These are phyloP conservation scores for Purpureocillium lavendulum DNA, from an alignment of 2,329 filamentous ascomycete genomes.

Conservation along the genomic window DNA sequence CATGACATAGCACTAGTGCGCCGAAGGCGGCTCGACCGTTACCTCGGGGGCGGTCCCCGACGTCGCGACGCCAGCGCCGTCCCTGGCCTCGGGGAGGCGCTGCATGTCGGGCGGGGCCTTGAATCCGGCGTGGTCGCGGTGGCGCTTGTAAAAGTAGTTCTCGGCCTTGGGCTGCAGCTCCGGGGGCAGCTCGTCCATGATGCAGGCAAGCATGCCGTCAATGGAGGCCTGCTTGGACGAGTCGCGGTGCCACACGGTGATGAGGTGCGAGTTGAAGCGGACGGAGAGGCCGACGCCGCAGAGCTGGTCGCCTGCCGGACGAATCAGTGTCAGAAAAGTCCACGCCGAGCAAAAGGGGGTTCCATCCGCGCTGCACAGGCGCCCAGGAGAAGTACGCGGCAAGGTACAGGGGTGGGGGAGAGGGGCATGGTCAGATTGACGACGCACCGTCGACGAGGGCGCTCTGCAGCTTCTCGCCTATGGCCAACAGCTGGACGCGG, in stretches of 20 bases:
- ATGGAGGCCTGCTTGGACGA: slow-evolving; percentile 72
- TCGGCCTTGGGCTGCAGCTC: slow-evolving; percentile 65
- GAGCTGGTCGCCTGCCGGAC: slow-evolving; percentile 63
- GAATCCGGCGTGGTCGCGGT: slow-evolving; percentile 81
- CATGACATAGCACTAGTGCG: slow-evolving; percentile 15
- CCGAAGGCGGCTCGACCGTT: slow-evolving; percentile 14
- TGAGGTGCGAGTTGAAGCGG: slow-evolving; percentile 80
- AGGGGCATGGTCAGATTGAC: background rate
- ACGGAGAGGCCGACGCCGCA: slow-evolving; percentile 83
- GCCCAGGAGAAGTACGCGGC: no score
- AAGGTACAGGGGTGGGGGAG: background rate
- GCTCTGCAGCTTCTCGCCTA: slow-evolving; percentile 71
- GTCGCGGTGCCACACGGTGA: slow-evolving; percentile 91
- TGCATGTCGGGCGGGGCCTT: slow-evolving; percentile 52
- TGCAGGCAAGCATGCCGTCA: slow-evolving; percentile 62
- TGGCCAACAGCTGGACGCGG: slow-evolving; percentile 70
- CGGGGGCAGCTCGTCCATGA: slow-evolving; percentile 63
- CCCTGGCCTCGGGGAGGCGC: slow-evolving; percentile 29
- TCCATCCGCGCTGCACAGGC: no score
- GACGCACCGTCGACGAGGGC: slow-evolving; percentile 60
- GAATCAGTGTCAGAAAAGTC: no score
- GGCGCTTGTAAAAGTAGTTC: slow-evolving; percentile 80
- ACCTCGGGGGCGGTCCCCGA: slow-evolving; percentile 14
- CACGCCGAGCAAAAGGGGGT: no score
- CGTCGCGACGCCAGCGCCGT: slow-evolving; percentile 10